Percentiles rank a stretch among this genome's conserved stretches.
Conservation (phyloP, 2,329 filamentous ascomycete species). For the Cryphonectria parasitica region DNA sequence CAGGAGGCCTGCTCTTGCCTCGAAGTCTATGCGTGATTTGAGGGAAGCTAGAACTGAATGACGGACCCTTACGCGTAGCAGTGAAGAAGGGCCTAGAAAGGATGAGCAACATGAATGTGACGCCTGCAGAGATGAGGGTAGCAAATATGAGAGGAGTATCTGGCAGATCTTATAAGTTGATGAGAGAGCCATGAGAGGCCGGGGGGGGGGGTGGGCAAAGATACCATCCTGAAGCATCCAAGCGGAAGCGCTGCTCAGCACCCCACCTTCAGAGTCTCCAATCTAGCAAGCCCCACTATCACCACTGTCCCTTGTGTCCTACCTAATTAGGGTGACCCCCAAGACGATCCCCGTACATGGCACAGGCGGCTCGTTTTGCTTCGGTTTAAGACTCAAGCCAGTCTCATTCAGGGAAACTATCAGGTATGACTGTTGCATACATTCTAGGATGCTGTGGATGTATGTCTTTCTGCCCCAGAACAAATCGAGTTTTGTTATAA, state of each 20-base stretch:
- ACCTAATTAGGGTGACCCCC: conserved; percentile 21
- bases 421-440: neutral
- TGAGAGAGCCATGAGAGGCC: neutral
- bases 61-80: conserved; percentile 12
- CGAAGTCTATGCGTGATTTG: conserved; percentile 7
- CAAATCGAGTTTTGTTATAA: neutral
- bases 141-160: neutral
- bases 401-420: neutral
- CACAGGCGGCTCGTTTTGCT: conserved; percentile 6
- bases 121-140: neutral
- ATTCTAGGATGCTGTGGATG: neutral
- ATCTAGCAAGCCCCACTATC: neutral
- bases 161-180: neutral
- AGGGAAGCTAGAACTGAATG: conserved; percentile 1
- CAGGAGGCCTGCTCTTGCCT: conserved; percentile 13
- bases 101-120: conserved; percentile 25
- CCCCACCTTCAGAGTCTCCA: conserved; percentile 18
- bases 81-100: conserved; percentile 14
- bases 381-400: conserved; percentile 15
- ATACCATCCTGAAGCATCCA: conserved; percentile 3
- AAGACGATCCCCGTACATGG: neutral
- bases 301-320: conserved; percentile 13
- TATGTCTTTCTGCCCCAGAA: neutral
- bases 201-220: neutral
- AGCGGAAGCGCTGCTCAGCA: conserved; percentile 4